Evolutionary conservation across 228 moss, liverwort and hornwort species (phyloP), one percentile per base, ranked within the genome.

Genomic region (Sphagnum magellanicum): DNA sequence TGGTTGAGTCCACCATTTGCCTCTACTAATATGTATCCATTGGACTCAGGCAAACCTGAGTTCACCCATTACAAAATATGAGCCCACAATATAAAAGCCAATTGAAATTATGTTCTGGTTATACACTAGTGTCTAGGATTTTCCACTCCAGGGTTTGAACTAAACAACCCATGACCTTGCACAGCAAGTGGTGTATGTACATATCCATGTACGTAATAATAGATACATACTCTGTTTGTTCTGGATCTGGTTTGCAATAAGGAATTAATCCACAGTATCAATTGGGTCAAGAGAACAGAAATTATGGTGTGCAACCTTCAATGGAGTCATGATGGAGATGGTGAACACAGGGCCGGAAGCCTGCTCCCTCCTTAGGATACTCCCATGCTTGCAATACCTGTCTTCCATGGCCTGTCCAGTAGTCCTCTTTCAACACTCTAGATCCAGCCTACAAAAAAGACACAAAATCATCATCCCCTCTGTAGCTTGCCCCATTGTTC

Each of bases 1-100:
- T 98, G 98, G 65, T 98, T 98, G 5, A 98, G 85, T 57, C 98
- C 98, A 52, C 98, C 98, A 68, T 98, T 98, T 6, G 98, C 98
- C 68, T 98, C 98, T 48, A 94, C 84, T 7, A 98, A 52, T 49
- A 98, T 67, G 61, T 80, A 98, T 12, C 98, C 98, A 62, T 92
- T 98, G 32, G 91, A 93, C 77, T 86, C 84, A 48, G 91, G 79
- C 67, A 81, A 62, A 72, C 76, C 88, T 90, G 68, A 75, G 70
- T 60, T 63, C 17, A 58, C n/a, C 1, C 32, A 32, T 32, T 32
- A 32, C 3, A 32, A 32, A 2, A 2, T 32, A 32, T 32, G 32
- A 32, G 32, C 32, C 32, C 32, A 32, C 32, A 32, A 32, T 32
- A 32, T 32, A 32, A 32, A 32, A 32, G 32, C 32, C 32, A 2